These are phyloP conservation scores for Capsicum baccatum DNA, from an alignment of 257 asterid genomes.

Conservation along the genomic window DNA sequence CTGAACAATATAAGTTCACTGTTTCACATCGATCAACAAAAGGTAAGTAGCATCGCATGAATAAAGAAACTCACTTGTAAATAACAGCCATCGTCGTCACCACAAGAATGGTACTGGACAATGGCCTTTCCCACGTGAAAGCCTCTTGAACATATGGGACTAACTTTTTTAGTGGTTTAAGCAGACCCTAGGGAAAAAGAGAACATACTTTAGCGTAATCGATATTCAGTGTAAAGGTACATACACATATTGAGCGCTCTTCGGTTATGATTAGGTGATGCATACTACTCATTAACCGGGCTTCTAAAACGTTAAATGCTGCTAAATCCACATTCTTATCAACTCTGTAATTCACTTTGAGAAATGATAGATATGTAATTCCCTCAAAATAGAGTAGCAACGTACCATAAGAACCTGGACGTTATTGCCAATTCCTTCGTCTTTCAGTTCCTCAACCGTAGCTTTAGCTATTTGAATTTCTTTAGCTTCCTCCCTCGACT, in stretches of 20 bases:
- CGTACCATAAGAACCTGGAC: slow-evolving; percentile 80
- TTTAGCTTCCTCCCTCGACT: slow-evolving; percentile 70
- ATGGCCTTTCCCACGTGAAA: slow-evolving; percentile 70
- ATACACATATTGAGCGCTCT: not conserved
- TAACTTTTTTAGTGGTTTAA: slow-evolving; percentile 50
- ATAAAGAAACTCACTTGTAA: slow-evolving; percentile 59
- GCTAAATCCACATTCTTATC: not conserved
- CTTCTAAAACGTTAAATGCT: not conserved
- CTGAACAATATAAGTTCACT: not conserved
- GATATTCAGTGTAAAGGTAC: not conserved
- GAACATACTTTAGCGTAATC: not conserved
- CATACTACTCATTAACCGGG: not conserved
- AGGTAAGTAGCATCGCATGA: not conserved
- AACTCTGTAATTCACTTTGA: not conserved
- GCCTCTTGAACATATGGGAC: slow-evolving; percentile 48
- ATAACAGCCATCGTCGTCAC: slow-evolving; percentile 48
- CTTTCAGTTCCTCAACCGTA: slow-evolving; percentile 62
- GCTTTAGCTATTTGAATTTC: slow-evolving; percentile 68
- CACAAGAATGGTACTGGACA: slow-evolving; percentile 46
- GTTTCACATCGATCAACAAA: not conserved
- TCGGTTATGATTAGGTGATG: not conserved
- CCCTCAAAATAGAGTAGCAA: not conserved
- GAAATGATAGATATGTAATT: not conserved
- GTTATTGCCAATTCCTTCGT: slow-evolving; percentile 77
- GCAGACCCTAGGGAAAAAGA: slow-evolving; percentile 58